A percentile compares a stretch with the other conserved stretches of the same genome.
These are phyloP conservation scores for Alternaria hordeiaustralica DNA, from an alignment of 2,329 filamentous ascomycete genomes.

Conservation along the genomic window DNA sequence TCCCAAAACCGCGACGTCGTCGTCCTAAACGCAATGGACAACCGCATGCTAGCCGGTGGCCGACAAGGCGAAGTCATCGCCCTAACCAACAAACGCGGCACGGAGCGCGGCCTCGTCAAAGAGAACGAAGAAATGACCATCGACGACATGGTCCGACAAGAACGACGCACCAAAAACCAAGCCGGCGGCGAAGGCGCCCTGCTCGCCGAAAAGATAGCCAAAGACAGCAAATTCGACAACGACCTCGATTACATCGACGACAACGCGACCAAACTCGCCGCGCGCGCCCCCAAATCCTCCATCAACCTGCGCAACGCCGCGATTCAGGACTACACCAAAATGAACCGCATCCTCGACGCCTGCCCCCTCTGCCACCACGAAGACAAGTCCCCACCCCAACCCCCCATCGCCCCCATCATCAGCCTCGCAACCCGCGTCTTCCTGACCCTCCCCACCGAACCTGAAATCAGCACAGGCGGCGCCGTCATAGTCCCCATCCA, in stretches of 20 bases:
- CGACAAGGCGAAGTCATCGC: conserved; percentile 76
- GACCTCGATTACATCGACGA: conserved; percentile 98
- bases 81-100: conserved; percentile 79
- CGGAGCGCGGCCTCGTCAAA: conserved; percentile 81
- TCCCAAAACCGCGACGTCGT: conserved; percentile 71
- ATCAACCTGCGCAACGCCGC: conserved; percentile 86
- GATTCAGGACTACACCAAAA: conserved; percentile 86
- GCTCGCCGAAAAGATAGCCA: conserved; percentile 90
- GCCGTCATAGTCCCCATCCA: conserved; percentile 88
- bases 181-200: conserved; percentile 79
- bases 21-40: conserved; percentile 86
- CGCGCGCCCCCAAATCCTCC: conserved; percentile 85
- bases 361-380: conserved; percentile 95
- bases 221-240: conserved; percentile 87
- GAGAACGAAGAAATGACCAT: conserved; percentile 96
- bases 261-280: conserved; percentile 88
- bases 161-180: conserved; percentile 81
- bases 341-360: conserved; percentile 82
- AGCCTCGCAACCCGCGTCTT: conserved; percentile 86
- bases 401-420: conserved; percentile 83
- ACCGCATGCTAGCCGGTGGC: conserved; percentile 82
- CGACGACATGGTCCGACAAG: conserved; percentile 96
- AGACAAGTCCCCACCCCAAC: conserved; percentile 68
- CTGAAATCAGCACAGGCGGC: conserved; percentile 82
- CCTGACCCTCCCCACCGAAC: conserved; percentile 86